These are phyloP conservation scores for Pelagophyceae sp. DNA, from an alignment of 352 stramenopile species.

Conservation along the genomic window DNA sequence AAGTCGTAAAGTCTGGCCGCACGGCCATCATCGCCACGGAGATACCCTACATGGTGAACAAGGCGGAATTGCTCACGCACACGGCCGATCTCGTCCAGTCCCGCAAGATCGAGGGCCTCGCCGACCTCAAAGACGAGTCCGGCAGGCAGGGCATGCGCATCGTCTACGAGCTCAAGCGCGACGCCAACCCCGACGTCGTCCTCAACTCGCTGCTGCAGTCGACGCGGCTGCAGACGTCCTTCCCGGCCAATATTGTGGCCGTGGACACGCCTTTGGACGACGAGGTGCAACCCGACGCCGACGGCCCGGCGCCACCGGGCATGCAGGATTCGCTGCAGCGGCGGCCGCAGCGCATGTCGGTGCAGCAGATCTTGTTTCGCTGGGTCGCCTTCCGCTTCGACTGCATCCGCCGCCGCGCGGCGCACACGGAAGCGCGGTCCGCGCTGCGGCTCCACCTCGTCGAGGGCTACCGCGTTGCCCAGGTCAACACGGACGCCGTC, in stretches of 20 bases:
- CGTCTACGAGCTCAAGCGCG: conserved; percentile 72
- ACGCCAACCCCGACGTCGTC: conserved; percentile 54
- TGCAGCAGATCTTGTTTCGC: conserved; percentile 52
- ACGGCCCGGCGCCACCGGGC: not conserved
- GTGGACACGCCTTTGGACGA: conserved; percentile 27
- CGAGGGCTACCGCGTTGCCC: conserved; percentile 54
- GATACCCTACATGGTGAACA: conserved; percentile 71
- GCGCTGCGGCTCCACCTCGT: conserved; percentile 57
- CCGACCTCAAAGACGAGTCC: conserved; percentile 63
- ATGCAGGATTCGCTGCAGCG: not conserved
- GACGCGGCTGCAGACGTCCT: conserved; percentile 61
- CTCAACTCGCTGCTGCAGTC: conserved; percentile 74
- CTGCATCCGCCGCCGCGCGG: conserved; percentile 59
- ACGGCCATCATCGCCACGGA: conserved; percentile 70
- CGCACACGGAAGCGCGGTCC: conserved; percentile 56
- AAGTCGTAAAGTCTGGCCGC: conserved; percentile 43
- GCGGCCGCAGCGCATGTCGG: conserved; percentile 58
- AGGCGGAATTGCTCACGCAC: conserved; percentile 62
- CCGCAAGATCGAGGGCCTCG: conserved; percentile 68
- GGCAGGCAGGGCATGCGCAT: conserved; percentile 68
- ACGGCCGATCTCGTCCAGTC: conserved; percentile 68
- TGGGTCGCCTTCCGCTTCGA: conserved; percentile 71
- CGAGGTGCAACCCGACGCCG: not conserved
- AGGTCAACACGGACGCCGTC: conserved; percentile 54
- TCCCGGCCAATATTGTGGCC: conserved; percentile 68